These are phyloP conservation scores for Fusarium sp. DNA, from an alignment of 2,329 filamentous ascomycete species.

Conservation along the genomic window DNA sequence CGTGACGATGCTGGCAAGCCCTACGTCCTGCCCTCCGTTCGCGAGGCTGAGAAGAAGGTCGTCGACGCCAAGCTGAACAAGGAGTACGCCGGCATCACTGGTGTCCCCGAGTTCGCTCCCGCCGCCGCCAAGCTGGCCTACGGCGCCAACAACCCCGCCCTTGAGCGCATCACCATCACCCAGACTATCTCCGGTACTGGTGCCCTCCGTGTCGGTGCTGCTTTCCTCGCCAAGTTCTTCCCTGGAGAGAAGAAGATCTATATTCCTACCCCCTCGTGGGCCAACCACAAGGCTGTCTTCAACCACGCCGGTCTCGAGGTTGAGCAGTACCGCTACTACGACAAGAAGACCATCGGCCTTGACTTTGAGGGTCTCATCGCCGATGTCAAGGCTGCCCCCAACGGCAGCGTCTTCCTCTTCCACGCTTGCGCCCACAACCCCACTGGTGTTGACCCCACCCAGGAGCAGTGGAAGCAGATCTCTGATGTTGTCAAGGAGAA, in stretches of 20 bases:
- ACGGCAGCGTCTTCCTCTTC: constrained; percentile 90
- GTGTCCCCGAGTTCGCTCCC: constrained; percentile 93
- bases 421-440: constrained; percentile 99
- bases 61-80: constrained; percentile 87
- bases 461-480: constrained; percentile 94
- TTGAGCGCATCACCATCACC: constrained; percentile 89
- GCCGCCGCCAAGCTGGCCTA: constrained; percentile 94
- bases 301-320: constrained; percentile 92
- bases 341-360: constrained; percentile 97
- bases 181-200: constrained; percentile 99
- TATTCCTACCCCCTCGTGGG: constrained; percentile 96
- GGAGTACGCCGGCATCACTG: constrained; percentile 98
- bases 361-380: constrained; percentile 95
- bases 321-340: constrained; percentile 98
- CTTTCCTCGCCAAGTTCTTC: constrained; percentile 93
- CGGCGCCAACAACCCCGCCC: constrained; percentile 82
- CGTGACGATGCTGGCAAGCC: constrained; percentile 98
- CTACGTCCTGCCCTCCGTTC: constrained; percentile 95
- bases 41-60: constrained; percentile 89
- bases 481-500: constrained; percentile 88
- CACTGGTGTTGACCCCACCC: constrained; percentile 93
- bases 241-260: constrained; percentile 95
- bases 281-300: constrained; percentile 98
- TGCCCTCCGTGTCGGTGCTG: constrained; percentile 93
- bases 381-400: constrained; percentile 91